phyloP scores from a whole-genome alignment of 257 asterid genomes.

The Verbena officinalis region DNA sequence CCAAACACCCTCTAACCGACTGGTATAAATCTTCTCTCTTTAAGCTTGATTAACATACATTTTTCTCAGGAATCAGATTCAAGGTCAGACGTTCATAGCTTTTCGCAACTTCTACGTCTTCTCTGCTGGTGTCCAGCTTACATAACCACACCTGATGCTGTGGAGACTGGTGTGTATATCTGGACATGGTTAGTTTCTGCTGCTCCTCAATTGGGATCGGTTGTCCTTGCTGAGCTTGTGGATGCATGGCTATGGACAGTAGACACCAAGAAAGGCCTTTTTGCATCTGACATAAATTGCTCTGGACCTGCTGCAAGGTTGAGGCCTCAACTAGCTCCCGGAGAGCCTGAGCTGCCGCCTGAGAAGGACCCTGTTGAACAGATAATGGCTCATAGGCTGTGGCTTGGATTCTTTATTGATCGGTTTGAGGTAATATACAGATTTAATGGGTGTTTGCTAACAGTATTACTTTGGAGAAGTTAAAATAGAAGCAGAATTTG shows the following conservation, averaged over 20 bases:
- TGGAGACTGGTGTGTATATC: constrained; percentile 93
- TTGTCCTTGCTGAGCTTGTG: constrained; percentile 96
- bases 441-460: too few relatives aligned
- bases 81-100: constrained; percentile 73
- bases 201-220: constrained; percentile 94
- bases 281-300: constrained; percentile 80
- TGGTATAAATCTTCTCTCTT: constrained; percentile 12
- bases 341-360: constrained; percentile 86
- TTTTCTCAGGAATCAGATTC: constrained; percentile 74
- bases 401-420: constrained; percentile 97
- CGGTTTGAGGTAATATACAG: constrained; percentile 82
- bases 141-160: constrained; percentile 89
- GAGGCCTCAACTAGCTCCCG: constrained; percentile 97
- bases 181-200: constrained; percentile 99
- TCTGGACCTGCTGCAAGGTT: constrained; percentile 94
- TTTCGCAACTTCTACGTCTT: constrained; percentile 95
- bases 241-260: constrained; percentile 99
- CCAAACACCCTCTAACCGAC: too few relatives aligned
- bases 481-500: too few relatives aligned
- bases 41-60: constrained; percentile 28
- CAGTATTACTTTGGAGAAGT: too few relatives aligned
- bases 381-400: constrained; percentile 90
- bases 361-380: constrained; percentile 91
- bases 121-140: constrained; percentile 99
- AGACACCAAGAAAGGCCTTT: constrained; percentile 95